Conservation (phyloP, 2,329 filamentous ascomycete species). For the Rhinocladiella mackenziei region DNA sequence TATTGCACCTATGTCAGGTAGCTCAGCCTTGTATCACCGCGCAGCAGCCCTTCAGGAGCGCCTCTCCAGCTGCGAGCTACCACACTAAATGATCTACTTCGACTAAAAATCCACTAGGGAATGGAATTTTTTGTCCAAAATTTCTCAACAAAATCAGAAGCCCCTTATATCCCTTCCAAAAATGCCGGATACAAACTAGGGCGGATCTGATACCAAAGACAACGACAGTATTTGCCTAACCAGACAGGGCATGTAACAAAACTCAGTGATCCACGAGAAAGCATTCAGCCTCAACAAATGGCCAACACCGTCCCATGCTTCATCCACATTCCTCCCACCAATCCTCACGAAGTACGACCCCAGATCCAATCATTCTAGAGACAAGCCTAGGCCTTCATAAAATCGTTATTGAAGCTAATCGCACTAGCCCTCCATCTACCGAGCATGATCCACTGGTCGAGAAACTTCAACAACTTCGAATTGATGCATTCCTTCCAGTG, state of each 20-base stretch:
- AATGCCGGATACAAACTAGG: conserved; percentile 20
- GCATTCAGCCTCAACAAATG: conserved; percentile 23
- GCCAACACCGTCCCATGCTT: conserved; percentile 10
- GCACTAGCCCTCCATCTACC: conserved; percentile 15
- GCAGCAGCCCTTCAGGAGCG: too few relatives aligned
- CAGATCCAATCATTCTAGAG: conserved; percentile 16
- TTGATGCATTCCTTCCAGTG: conserved; percentile 11
- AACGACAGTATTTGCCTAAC: too few relatives aligned
- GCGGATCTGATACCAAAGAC: too few relatives aligned
- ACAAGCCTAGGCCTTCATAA: conserved; percentile 9
- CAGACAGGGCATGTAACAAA: conserved; percentile 11
- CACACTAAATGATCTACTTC: neutral
- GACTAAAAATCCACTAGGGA: conserved; percentile 1
- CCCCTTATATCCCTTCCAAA: conserved; percentile 15
- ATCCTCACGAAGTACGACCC: conserved; percentile 8
- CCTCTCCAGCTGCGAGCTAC: too few relatives aligned
- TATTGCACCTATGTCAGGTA: too few relatives aligned
- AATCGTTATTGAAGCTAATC: conserved; percentile 15
- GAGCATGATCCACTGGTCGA: conserved; percentile 6
- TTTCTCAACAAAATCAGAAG: conserved; percentile 7
- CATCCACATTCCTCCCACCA: conserved; percentile 5
- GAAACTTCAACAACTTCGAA: conserved; percentile 20
- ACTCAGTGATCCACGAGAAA: conserved; percentile 17
- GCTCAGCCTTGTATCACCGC: too few relatives aligned
- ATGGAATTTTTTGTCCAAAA: conserved; percentile 12